These are phyloP conservation scores for Ashbya aceris DNA, from an alignment of 1,139 yeast species.

Conservation along the genomic window DNA sequence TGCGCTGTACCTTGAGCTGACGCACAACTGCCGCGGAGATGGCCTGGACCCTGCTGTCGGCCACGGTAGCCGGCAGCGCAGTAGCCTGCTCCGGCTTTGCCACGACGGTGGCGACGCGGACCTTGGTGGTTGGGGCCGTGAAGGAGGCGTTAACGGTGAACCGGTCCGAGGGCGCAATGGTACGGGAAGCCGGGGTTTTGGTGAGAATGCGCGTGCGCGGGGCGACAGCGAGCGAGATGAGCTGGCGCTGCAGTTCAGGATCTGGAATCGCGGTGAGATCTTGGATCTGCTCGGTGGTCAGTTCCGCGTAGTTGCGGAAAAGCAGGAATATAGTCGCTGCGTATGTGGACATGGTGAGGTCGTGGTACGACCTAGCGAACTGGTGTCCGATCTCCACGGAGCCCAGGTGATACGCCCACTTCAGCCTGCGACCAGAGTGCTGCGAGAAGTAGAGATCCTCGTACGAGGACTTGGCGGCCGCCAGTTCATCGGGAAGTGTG, in stretches of 20 bases:
- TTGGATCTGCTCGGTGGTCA: constrained; percentile 53
- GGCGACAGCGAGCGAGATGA: constrained; percentile 80
- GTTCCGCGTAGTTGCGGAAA: constrained; percentile 47
- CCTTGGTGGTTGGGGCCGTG: constrained; percentile 59
- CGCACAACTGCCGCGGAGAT: constrained; percentile 85
- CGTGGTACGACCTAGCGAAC: constrained; percentile 62
- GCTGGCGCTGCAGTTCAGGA: constrained; percentile 61
- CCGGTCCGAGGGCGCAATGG: constrained; percentile 51
- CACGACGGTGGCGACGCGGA: constrained; percentile 71
- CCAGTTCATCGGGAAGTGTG: constrained; percentile 43
- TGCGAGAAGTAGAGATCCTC: constrained; percentile 47
- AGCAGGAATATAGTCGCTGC: constrained; percentile 71
- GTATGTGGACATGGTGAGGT: constrained; percentile 69
- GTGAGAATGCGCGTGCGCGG: constrained; percentile 66
- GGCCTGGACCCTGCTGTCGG: constrained; percentile 11
- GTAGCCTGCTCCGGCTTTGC: constrained; percentile 24
- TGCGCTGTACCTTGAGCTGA: constrained; percentile 69
- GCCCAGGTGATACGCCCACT: constrained; percentile 81
- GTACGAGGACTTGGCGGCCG: constrained; percentile 34
- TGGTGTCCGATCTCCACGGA: constrained; percentile 66
- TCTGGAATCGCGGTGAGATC: constrained; percentile 66
- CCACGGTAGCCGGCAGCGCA: constrained; percentile 4
- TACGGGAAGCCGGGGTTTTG: constrained; percentile 69
- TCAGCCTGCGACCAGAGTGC: constrained; percentile 65
- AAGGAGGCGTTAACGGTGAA: constrained; percentile 67